A percentile compares a stretch with the other conserved stretches of the same genome.
Conservation (phyloP, 306 rosid species). For the Cucumis cinereus region DNA sequence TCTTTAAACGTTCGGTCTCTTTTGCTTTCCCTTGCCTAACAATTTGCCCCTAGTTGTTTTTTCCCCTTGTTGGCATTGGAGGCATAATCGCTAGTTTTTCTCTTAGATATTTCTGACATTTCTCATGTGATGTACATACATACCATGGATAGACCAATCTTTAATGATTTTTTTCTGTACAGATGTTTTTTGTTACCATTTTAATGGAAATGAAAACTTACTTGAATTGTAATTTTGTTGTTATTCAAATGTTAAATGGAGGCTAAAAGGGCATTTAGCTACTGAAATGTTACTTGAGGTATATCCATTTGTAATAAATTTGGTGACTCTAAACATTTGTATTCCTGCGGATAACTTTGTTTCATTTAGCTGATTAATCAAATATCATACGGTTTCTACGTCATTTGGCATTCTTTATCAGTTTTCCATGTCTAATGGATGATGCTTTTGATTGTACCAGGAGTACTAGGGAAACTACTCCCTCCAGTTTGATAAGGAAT, state of each 20-base stretch:
- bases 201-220: neutral
- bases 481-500: slow-evolving; percentile 70
- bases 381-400: neutral
- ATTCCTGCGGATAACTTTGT: neutral
- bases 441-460: slow-evolving; percentile 31
- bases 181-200: neutral
- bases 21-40: neutral
- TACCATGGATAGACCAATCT: neutral
- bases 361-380: neutral
- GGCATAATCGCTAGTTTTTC: neutral
- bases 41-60: neutral
- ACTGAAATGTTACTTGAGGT: neutral
- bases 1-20: neutral
- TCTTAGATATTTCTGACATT: neutral
- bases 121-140: neutral
- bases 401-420: neutral
- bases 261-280: neutral
- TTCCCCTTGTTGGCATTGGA: neutral
- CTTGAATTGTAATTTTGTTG: neutral
- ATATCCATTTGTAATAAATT: neutral
- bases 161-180: neutral
- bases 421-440: neutral
- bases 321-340: neutral
- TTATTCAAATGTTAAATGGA: neutral
- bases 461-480: slow-evolving; percentile 86